A percentile compares a stretch with the other conserved stretches of the same genome.
Evolutionary conservation across 2,329 filamentous ascomycete species (phyloP).

Genomic region (Ophiobolus disseminans): DNA sequence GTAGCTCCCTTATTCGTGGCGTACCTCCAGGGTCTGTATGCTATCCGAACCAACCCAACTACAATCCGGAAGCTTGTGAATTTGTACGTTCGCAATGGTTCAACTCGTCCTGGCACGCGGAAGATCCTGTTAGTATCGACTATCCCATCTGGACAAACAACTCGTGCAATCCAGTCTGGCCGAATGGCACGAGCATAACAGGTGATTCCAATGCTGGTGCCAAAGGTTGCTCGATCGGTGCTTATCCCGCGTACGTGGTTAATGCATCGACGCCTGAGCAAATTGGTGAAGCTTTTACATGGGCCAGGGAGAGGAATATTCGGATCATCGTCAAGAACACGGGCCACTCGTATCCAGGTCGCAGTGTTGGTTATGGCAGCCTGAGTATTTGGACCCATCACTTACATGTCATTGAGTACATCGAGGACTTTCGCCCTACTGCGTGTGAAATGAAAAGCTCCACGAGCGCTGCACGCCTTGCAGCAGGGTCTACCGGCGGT

Average conservation of each 20-base stretch:
- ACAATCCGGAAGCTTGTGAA: conserved; percentile 27
- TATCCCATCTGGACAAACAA: conserved; percentile 40
- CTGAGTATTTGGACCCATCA: conserved; percentile 40
- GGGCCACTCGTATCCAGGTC: conserved; percentile 34
- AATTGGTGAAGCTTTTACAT: conserved; percentile 27
- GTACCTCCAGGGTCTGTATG: conserved; percentile 38
- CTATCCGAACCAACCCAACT: conserved; percentile 29
- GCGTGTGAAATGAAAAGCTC: conserved; percentile 15
- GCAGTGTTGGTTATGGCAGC: conserved; percentile 25
- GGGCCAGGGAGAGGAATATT: conserved; percentile 29
- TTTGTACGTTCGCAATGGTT: conserved; percentile 33
- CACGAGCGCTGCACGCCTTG: conserved; percentile 21
- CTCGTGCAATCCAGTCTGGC: conserved; percentile 38
- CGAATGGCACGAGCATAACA: conserved; percentile 39
- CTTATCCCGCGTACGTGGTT: conserved; percentile 38
- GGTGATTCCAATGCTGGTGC: conserved; percentile 28
- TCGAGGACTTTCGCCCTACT: conserved; percentile 24
- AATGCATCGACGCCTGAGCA: conserved; percentile 32
- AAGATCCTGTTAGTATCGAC: conserved; percentile 37
- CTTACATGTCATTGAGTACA: conserved; percentile 32
- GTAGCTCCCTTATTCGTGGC: conserved; percentile 25
- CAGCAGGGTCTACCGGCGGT: conserved; percentile 28
- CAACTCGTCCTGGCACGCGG: conserved; percentile 36
- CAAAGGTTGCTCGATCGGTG: conserved; percentile 30
- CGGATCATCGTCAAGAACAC: conserved; percentile 38